These are phyloP conservation scores for Bothriochloa decipiens DNA, from an alignment of 176 grass and related monocot genomes.

Conservation along the genomic window DNA sequence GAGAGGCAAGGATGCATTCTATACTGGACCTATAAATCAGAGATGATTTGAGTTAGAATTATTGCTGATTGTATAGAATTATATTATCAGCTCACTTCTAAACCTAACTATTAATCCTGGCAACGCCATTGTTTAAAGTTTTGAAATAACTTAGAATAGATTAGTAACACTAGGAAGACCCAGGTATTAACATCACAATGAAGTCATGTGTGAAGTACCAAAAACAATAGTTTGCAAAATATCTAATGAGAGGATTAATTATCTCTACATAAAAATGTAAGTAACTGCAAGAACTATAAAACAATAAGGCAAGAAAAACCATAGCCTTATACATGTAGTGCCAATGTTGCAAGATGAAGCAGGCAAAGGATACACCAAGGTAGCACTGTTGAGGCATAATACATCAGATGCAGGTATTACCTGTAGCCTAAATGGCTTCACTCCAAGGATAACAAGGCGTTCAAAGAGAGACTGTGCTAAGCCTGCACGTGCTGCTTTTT, in stretches of 20 bases:
- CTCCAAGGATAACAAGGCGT: slow-evolving; percentile 92
- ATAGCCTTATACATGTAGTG: neutral
- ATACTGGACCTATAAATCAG: slow-evolving; percentile 88
- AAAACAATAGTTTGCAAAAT: neutral
- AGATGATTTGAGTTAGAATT: slow-evolving; percentile 5
- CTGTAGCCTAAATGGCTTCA: slow-evolving; percentile 99
- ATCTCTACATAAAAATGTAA: neutral
- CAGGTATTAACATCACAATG: neutral
- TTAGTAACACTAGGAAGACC: neutral
- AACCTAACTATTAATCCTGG: neutral
- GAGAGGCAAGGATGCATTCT: slow-evolving; percentile 98
- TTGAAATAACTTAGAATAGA: neutral
- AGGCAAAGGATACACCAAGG: neutral
- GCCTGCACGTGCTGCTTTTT: slow-evolving; percentile 96
- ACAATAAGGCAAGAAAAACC: neutral
- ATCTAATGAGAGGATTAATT: slow-evolving; percentile 2
- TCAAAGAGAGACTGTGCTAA: slow-evolving; percentile 97
- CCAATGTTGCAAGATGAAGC: neutral
- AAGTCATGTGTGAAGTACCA: slow-evolving; percentile 7
- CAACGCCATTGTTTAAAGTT: slow-evolving; percentile 17
- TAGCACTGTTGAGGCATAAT: neutral
- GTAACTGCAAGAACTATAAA: neutral
- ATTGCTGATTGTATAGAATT: neutral
- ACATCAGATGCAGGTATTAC: slow-evolving; percentile 40
- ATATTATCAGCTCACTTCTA: slow-evolving; percentile 24